phyloP scores from a whole-genome alignment of 164 flowering plant genomes.

The Liquidambar formosana region DNA sequence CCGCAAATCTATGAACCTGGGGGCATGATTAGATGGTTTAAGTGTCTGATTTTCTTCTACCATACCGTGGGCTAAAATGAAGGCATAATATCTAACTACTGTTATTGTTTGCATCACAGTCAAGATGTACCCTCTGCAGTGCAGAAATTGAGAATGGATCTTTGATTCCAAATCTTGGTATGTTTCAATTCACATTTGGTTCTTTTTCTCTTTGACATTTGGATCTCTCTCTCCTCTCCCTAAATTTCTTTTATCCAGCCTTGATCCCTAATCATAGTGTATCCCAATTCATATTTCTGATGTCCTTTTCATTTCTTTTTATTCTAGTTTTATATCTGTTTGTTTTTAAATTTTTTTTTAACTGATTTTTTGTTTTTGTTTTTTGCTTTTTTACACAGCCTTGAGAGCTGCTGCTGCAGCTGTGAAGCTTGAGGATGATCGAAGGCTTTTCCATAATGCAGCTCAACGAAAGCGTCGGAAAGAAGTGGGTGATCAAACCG shows the following conservation, averaged over 20 bases:
- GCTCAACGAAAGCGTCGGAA: slow-evolving; percentile 80
- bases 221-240: too few relatives aligned
- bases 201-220: not conserved
- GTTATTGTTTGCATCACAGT: slow-evolving; percentile 47
- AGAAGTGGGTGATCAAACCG: slow-evolving; percentile 68
- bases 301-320: not conserved
- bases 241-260: too few relatives aligned
- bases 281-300: not conserved
- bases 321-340: not conserved
- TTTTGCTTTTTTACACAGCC: slow-evolving; percentile 48
- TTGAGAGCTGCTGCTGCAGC: slow-evolving; percentile 94
- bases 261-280: too few relatives aligned
- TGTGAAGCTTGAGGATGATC: slow-evolving; percentile 85
- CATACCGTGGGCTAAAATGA: too few relatives aligned
- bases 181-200: not conserved
- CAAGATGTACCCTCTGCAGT: slow-evolving; percentile 81
- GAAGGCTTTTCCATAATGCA: slow-evolving; percentile 84
- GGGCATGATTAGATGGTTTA: too few relatives aligned
- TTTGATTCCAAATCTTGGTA: slow-evolving; percentile 84
- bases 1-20: too few relatives aligned
- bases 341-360: too few relatives aligned
- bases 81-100: too few relatives aligned
- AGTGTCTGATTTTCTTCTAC: too few relatives aligned
- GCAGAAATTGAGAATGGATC: slow-evolving; percentile 67
- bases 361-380: too few relatives aligned